phyloP scores from a whole-genome alignment of 2,329 filamentous ascomycete species.

The Fusarium denticulatum region DNA sequence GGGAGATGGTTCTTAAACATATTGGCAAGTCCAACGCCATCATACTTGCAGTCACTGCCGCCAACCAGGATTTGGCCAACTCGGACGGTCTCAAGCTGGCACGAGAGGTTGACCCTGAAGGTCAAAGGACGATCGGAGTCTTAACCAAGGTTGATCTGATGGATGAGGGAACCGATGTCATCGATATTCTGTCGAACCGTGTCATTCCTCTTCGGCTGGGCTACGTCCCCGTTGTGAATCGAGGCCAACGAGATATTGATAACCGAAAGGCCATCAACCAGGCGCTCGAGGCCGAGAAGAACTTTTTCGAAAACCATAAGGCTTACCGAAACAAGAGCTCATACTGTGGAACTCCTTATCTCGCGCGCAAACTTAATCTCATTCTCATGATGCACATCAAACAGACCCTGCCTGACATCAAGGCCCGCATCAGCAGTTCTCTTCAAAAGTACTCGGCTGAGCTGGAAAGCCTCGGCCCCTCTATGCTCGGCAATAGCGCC shows the following conservation, averaged over 20 bases:
- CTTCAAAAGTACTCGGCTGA: conserved; percentile 91
- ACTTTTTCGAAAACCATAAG: conserved; percentile 98
- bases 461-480: conserved; percentile 85
- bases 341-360: conserved; percentile 97
- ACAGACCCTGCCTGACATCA: conserved; percentile 98
- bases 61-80: conserved; percentile 98
- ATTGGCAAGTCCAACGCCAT: conserved; percentile 99
- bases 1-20: conserved; percentile 98
- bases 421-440: conserved; percentile 93
- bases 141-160: conserved; percentile 98
- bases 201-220: conserved; percentile 95
- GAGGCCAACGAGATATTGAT: conserved; percentile 97
- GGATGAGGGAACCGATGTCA: conserved; percentile 98
- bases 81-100: conserved; percentile 97
- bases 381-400: conserved; percentile 99
- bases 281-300: conserved; percentile 92
- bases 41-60: conserved; percentile 93
- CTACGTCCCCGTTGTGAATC: conserved; percentile 97
- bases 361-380: conserved; percentile 95
- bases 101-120: conserved; percentile 95
- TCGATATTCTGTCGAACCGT: conserved; percentile 96
- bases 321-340: conserved; percentile 98
- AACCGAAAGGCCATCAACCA: conserved; percentile 95
- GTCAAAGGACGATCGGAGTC: conserved; percentile 97
- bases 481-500: conserved; percentile 92